Evolutionary conservation across 805 yeast species (phyloP).

Genomic region (Vanderwaltozyma polyspora): DNA sequence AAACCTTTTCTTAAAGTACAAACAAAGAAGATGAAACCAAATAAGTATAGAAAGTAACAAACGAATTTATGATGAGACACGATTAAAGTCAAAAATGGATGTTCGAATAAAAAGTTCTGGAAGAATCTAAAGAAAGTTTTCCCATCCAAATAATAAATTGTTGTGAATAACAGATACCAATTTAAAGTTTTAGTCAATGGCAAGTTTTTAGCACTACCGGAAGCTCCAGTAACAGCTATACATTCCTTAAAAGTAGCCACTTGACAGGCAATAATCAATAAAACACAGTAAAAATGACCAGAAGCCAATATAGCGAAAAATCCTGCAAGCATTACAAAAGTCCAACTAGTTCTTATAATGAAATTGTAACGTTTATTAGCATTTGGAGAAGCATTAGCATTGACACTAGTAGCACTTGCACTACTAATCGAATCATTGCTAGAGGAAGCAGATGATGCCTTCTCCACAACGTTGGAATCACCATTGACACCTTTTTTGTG

Average conservation of each 20-base stretch:
- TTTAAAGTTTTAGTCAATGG: conserved; percentile 76
- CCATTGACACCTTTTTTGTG: too few relatives aligned
- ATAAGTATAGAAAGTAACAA: conserved; percentile 70
- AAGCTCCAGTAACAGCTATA: conserved; percentile 68
- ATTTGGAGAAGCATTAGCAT: too few relatives aligned
- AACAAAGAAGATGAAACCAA: conserved; percentile 86
- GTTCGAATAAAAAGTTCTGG: conserved; percentile 29
- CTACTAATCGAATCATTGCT: too few relatives aligned
- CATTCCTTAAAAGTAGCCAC: conserved; percentile 83
- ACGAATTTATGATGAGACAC: conserved; percentile 75
- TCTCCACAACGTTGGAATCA: too few relatives aligned
- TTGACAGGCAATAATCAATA: conserved; percentile 62
- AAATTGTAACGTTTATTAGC: conserved; percentile 32
- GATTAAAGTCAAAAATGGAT: conserved; percentile 39
- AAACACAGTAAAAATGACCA: conserved; percentile 77
- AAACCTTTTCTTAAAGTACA: conserved; percentile 80
- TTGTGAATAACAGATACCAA: conserved; percentile 86
- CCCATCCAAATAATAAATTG: conserved; percentile 84
- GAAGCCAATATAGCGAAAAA: conserved; percentile 62
- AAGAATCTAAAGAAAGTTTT: conserved; percentile 66
- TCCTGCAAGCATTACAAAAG: conserved; percentile 75
- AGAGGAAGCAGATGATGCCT: too few relatives aligned
- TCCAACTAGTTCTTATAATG: conserved; percentile 83
- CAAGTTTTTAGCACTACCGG: conserved; percentile 71
- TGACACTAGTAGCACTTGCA: too few relatives aligned